These are phyloP conservation scores for Aristolochia contorta DNA, from an alignment of 164 flowering plant species.

Conservation along the genomic window DNA sequence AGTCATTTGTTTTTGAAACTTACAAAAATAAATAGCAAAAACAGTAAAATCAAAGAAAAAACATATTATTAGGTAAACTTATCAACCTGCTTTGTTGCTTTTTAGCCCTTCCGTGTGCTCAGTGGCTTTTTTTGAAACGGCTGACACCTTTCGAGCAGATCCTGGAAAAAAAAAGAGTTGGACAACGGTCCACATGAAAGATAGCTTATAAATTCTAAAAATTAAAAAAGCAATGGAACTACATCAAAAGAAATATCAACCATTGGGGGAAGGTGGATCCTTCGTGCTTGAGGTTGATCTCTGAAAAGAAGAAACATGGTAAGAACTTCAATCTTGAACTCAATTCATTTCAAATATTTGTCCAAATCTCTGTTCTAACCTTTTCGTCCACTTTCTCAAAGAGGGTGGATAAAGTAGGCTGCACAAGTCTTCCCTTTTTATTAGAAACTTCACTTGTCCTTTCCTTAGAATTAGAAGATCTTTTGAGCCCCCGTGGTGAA, in stretches of 20 bases:
- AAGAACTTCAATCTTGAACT: neutral
- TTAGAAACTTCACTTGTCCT: constrained; percentile 16
- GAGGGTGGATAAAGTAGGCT: constrained; percentile 35
- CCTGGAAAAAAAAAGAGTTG: neutral
- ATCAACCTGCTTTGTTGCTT: neutral
- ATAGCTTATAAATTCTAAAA: neutral
- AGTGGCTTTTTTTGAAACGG: neutral
- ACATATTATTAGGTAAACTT: neutral
- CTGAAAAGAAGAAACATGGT: constrained; percentile 12
- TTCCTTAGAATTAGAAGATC: constrained; percentile 17
- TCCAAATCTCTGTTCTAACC: constrained; percentile 19
- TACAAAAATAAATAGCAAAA: too few species aligned
- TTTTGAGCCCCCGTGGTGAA: constrained; percentile 13
- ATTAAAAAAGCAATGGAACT: neutral
- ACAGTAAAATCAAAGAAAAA: too few species aligned
- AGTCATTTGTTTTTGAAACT: too few species aligned
- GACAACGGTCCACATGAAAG: neutral
- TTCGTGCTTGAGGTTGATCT: constrained; percentile 14
- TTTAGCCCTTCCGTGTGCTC: neutral
- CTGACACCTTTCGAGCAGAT: too few species aligned
- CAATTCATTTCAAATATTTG: neutral
- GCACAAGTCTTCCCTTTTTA: constrained; percentile 40
- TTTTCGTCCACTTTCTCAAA: constrained; percentile 65
- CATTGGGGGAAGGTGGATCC: constrained; percentile 25
- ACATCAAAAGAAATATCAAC: constrained; percentile 16